A percentile compares a stretch with the other conserved stretches of the same genome.
Evolutionary conservation across 2,329 filamentous ascomycete genomes (phyloP).

Genomic region (Phoma herbarum): DNA sequence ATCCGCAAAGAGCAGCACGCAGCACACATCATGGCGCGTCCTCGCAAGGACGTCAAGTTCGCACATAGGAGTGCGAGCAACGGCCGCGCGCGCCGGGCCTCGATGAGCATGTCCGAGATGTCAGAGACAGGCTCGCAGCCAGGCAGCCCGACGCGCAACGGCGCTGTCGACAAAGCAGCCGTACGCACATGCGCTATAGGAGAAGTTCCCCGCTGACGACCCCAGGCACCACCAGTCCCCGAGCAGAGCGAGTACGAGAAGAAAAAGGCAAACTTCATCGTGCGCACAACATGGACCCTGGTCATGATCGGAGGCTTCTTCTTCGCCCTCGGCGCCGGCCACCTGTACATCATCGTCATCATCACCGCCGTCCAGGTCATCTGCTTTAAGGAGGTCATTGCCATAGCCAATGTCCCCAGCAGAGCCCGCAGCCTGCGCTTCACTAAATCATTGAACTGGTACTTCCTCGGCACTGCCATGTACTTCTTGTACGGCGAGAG

Average conservation of each 20-base stretch:
- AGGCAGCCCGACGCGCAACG: constrained; percentile 61
- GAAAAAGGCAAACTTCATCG: constrained; percentile 98
- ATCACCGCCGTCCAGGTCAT: constrained; percentile 95
- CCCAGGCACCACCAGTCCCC: constrained; percentile 50
- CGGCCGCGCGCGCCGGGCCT: constrained; percentile 65
- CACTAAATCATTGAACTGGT: constrained; percentile 98
- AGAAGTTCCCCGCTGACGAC: constrained; percentile 29
- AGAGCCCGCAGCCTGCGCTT: constrained; percentile 89
- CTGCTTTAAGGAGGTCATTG: constrained; percentile 99
- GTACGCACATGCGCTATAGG: constrained; percentile 18
- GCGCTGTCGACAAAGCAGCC: constrained; percentile 29
- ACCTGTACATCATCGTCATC: constrained; percentile 95
- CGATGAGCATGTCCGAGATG: constrained; percentile 75
- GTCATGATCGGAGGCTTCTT: constrained; percentile 98
- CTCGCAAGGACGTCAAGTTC: constrained; percentile 69
- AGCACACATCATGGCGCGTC: constrained; percentile 42
- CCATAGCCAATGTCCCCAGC: constrained; percentile 93
- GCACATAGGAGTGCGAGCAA: constrained; percentile 61
- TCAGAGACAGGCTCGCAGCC: constrained; percentile 67
- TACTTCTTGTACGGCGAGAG: constrained; percentile 99
- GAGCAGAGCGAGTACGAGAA: constrained; percentile 84
- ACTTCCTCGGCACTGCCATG: constrained; percentile 98
- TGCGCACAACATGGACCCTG: constrained; percentile 95
- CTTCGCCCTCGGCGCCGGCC: constrained; percentile 88
- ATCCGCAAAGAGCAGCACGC: neutral